Evolutionary conservation across 345 rosid species (phyloP), one percentile per base, ranked within the genome.

Genomic region (Eucalyptus brandiana): DNA sequence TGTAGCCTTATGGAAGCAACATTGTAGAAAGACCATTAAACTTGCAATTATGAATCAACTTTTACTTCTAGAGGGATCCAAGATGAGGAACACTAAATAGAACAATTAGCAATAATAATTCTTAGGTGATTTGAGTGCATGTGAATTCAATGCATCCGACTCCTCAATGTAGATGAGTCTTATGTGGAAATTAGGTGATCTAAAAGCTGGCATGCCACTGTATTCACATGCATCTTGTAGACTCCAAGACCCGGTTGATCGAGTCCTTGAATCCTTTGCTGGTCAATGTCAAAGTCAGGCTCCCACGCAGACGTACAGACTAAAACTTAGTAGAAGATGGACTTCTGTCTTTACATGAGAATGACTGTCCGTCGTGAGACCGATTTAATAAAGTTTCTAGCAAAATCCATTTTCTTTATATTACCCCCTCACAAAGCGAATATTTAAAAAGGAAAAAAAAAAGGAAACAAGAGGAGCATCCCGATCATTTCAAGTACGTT

Each of bases 371-470:
- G 62, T 56, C 13, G 62, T 56, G 62, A 56, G 62, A 56, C 14
- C 30, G 12, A 53, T 53, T 53, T 19, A 0, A 53, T 56, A 10
- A 56, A 56, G 30, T 56, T 56, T 56, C 62, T 56, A 10, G 62
- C 13, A 56, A 56, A 24, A 56, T 56, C 0, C 30, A 56, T 56
- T 56, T 54, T 56, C 62, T 51, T 51, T 17, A 40, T 56, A 0
- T 56, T 4, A 56, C 62, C 28, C 5, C 30, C 62, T 56, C 62
- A 23, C 62, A 56, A 56, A 24, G 62, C 13, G 12, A 21, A 23
- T 1, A 0, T 54, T 54, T 4, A 9, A 23, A 54, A 54, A 2
- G 5, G 5, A 4, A 58, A 26, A 28, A 12, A 26, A 48, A 37
- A 37, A 12, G 67, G 67, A 60, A 26, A 60, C 30, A 26, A 12